Base-by-base conservation (phyloP, 768 basidiomycete genomes). In the Lyophyllum decastes region DNA sequence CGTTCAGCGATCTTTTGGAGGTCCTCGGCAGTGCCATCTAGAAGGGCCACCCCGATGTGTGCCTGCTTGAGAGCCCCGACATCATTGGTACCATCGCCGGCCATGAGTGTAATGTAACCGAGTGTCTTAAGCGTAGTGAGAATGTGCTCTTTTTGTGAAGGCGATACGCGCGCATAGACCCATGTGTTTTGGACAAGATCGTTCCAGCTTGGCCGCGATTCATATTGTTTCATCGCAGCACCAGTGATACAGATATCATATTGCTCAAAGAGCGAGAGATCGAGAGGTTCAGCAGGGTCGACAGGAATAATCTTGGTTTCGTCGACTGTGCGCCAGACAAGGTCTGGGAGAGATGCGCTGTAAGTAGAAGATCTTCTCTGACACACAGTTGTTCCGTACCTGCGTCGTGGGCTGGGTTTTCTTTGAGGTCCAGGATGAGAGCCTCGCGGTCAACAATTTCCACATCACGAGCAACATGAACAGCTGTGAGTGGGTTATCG, bases 191-290 rank as follows among this genome's bases (percentile, higher is more conserved):
- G 92, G 2, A 97, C 90, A 45, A 99, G 88, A 58, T 84, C 78
- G 50, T 82, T 82, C 89, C 89, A 94, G n/a, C 80, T 77, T 7
- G 88, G 81, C 14, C 75, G 74, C n/a, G 76, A 69, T 64, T 89
- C 87, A 73, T 85, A 95, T 64, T 95, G 94, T 70, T 89, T 92
- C 76, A 99, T 82, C 4, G 97, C 97, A 16, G 89, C 85, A 46
- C 97, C 97, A 2, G 97, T 98, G 64, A 98, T 83, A 71, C 97
- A 98, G 61, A 99, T 94, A 71, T 99, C 97, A 73, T 95, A 98
- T 49, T 89, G 71, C 47, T 90, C 82, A 65, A 98, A 88, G 14
- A 98, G 80, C 0, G 84, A 76, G 38, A 71, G 68, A 73, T 98
- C 95, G 46, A 98, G 72, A 0, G 94, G 92, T 54, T 90, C 78